phyloP scores from a whole-genome alignment of 441 rosid species.

The Mallotus repandus region DNA sequence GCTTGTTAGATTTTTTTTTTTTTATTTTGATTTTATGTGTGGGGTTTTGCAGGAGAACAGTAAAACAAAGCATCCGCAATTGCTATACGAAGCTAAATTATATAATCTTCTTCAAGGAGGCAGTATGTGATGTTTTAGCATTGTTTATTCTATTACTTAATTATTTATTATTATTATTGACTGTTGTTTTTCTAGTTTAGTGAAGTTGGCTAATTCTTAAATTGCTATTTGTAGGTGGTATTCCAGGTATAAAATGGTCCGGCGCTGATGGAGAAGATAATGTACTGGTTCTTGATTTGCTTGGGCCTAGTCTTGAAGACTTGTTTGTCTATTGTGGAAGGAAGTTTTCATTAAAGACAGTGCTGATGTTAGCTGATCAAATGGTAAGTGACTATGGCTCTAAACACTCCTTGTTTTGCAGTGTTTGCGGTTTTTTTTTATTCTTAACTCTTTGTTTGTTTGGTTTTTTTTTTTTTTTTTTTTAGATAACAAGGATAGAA shows the following conservation, averaged over 20 bases:
- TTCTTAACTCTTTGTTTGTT: not conserved
- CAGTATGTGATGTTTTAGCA: slow-evolving; percentile 35
- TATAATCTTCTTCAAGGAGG: slow-evolving; percentile 83
- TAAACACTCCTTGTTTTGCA: too few species aligned
- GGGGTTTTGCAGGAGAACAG: slow-evolving; percentile 53
- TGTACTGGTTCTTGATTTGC: slow-evolving; percentile 51
- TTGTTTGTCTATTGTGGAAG: slow-evolving; percentile 61
- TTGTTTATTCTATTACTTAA: too few species aligned
- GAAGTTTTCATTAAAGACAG: slow-evolving; percentile 59
- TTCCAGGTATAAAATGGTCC: slow-evolving; percentile 54
- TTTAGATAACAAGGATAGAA: slow-evolving; percentile 81
- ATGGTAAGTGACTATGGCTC: slow-evolving; percentile 33
- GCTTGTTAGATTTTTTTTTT: not conserved
- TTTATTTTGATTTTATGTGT: not conserved
- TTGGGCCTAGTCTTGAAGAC: slow-evolving; percentile 68
- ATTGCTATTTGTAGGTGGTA: slow-evolving; percentile 40
- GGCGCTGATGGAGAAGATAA: slow-evolving; percentile 58
- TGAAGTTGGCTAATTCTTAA: not conserved
- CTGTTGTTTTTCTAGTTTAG: not conserved
- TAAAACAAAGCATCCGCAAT: slow-evolving; percentile 77
- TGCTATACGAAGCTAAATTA: slow-evolving; percentile 72
- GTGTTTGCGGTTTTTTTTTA: not conserved
- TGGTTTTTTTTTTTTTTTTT: not conserved
- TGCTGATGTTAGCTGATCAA: slow-evolving; percentile 66
- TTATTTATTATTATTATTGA: not conserved